A percentile compares a stretch with the other conserved stretches of the same genome.
These are phyloP conservation scores for Hymenoscyphus fraxineus DNA, from an alignment of 2,329 filamentous ascomycete species.

Conservation along the genomic window DNA sequence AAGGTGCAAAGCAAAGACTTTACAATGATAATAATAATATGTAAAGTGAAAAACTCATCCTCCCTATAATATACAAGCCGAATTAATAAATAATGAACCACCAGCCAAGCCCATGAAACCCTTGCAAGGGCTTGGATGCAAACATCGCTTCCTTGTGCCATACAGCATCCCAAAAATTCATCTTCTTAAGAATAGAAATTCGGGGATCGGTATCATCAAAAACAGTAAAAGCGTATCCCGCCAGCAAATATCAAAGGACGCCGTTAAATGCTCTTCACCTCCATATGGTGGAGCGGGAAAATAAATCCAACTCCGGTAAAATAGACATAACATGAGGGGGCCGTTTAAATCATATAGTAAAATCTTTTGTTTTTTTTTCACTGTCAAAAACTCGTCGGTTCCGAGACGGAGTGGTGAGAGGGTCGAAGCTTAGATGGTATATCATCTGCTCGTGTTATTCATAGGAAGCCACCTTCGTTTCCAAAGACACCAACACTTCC, in stretches of 20 bases:
- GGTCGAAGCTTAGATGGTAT: neutral
- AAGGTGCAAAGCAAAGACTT: too few relatives aligned
- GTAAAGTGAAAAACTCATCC: neutral
- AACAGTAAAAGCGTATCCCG: too few relatives aligned
- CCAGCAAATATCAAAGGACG: neutral
- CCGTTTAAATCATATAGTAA: slow-evolving; percentile 2
- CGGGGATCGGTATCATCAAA: neutral
- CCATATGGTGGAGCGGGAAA: neutral
- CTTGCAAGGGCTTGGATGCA: neutral
- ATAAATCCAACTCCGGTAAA: neutral
- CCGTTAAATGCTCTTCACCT: neutral
- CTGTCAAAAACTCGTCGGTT: neutral
- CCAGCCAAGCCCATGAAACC: neutral
- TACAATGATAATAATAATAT: neutral
- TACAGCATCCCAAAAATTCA: neutral
- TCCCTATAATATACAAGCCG: neutral
- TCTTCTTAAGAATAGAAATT: neutral
- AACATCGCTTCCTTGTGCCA: neutral
- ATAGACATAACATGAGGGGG: neutral
- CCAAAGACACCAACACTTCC: slow-evolving; percentile 53
- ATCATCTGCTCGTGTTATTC: neutral
- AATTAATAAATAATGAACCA: neutral
- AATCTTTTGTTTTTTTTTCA: neutral
- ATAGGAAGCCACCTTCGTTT: slow-evolving; percentile 40
- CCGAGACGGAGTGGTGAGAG: neutral